phyloP scores from a whole-genome alignment of 2,329 filamentous ascomycete genomes.

The Fusarium drepaniforme region DNA sequence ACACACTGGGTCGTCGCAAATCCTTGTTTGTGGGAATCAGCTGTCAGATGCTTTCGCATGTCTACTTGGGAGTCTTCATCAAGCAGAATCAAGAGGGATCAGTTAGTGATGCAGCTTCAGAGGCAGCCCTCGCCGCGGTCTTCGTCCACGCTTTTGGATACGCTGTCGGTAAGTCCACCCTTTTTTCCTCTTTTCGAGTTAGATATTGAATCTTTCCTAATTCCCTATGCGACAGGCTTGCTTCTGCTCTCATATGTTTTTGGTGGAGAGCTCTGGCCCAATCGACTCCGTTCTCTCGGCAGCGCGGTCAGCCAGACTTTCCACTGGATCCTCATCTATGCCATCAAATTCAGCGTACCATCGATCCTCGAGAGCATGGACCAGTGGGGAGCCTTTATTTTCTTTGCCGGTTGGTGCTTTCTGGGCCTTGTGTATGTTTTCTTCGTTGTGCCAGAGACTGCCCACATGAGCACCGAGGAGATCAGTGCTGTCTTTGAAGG shows the following conservation, averaged over 20 bases:
- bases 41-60: neutral
- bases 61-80: neutral
- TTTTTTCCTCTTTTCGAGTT: neutral
- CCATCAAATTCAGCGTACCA: constrained; percentile 49
- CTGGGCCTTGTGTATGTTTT: constrained; percentile 53
- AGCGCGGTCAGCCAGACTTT: constrained; percentile 42
- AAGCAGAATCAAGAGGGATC: neutral
- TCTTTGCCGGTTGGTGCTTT: constrained; percentile 55
- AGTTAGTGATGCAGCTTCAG: neutral
- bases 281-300: constrained; percentile 58
- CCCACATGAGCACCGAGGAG: constrained; percentile 53
- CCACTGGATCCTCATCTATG: constrained; percentile 54
- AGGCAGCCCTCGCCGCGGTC: neutral
- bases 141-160: neutral
- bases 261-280: constrained; percentile 58
- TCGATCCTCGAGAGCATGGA: constrained; percentile 48
- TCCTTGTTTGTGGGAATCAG: constrained; percentile 45
- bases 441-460: constrained; percentile 54
- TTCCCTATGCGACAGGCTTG: constrained; percentile 26
- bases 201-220: no score
- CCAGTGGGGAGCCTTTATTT: constrained; percentile 54
- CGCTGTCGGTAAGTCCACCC: neutral
- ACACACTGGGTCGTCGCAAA: constrained; percentile 55
- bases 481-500: constrained; percentile 52
- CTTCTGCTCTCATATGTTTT: constrained; percentile 59